phyloP scores from a whole-genome alignment of 208 protist genomes.

The Acanthamoeba castellanii region DNA sequence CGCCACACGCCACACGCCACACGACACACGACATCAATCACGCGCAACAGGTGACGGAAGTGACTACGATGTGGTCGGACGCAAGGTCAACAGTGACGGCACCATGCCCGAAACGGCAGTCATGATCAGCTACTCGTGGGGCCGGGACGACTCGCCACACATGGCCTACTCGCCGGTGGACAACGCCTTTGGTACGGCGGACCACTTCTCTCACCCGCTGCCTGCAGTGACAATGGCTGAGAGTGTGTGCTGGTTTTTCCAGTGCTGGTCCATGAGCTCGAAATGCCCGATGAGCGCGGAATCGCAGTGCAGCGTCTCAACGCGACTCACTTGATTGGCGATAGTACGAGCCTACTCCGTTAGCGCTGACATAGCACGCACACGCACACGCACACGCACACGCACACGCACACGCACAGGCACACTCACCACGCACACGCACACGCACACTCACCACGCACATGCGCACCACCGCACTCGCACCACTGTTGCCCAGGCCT shows the following conservation, averaged over 20 bases:
- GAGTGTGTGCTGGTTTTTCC: not conserved
- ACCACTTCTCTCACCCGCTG: too few relatives aligned
- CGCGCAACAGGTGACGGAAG: not conserved
- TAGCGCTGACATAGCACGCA: too few relatives aligned
- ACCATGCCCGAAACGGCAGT: not conserved
- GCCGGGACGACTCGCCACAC: not conserved
- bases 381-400: too few relatives aligned
- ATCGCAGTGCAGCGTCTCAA: not conserved
- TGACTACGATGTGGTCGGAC: not conserved
- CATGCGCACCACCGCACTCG: not conserved
- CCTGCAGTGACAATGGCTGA: too few relatives aligned
- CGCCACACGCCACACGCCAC: too few relatives aligned
- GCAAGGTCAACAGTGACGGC: not conserved
- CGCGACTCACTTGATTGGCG: not conserved
- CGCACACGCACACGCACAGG: not conserved
- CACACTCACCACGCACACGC: too few relatives aligned
- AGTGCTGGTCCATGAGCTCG: not conserved
- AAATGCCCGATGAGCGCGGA: not conserved
- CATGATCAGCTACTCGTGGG: not conserved
- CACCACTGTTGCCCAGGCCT: not conserved
- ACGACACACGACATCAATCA: too few relatives aligned
- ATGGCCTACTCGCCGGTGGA: conserved; percentile 7
- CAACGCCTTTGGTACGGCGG: not conserved
- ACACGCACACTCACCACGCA: too few relatives aligned
- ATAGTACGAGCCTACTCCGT: not conserved